Evolutionary conservation across 352 stramenopile species (phyloP).

Genomic region (Pythium brachiatum): DNA sequence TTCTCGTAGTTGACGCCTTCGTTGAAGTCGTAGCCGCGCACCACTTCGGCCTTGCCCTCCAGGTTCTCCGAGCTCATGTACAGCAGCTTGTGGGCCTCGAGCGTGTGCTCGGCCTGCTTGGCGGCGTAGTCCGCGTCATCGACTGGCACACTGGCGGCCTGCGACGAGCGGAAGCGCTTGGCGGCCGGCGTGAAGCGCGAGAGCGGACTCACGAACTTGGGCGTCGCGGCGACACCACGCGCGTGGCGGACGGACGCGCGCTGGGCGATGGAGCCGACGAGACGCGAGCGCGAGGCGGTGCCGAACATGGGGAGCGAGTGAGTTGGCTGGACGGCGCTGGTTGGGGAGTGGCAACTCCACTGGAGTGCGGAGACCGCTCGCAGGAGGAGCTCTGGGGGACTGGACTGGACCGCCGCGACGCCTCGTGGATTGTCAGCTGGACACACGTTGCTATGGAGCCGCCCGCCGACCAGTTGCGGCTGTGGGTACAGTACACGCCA

Average conservation of each 20-base stretch:
- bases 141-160: neutral
- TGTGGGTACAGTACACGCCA: neutral
- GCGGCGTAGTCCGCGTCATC: neutral
- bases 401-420: neutral
- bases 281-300: neutral
- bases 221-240: neutral
- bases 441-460: neutral
- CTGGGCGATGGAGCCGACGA: neutral
- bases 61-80: slow-evolving; percentile 77
- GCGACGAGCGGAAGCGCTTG: neutral
- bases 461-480: neutral
- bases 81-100: slow-evolving; percentile 68
- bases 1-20: slow-evolving; percentile 83
- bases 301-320: neutral
- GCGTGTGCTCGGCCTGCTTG: slow-evolving; percentile 22
- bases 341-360: neutral
- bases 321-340: neutral
- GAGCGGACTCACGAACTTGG: too few relatives aligned
- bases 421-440: neutral
- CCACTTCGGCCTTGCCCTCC: slow-evolving; percentile 56
- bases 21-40: slow-evolving; percentile 90
- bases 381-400: too few relatives aligned
- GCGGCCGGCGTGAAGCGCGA: neutral
- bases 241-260: neutral
- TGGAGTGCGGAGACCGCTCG: too few relatives aligned